Evolutionary conservation across 1,284 basidiomycete genomes (phyloP).

Genomic region (Malassezia sympodialis): DNA sequence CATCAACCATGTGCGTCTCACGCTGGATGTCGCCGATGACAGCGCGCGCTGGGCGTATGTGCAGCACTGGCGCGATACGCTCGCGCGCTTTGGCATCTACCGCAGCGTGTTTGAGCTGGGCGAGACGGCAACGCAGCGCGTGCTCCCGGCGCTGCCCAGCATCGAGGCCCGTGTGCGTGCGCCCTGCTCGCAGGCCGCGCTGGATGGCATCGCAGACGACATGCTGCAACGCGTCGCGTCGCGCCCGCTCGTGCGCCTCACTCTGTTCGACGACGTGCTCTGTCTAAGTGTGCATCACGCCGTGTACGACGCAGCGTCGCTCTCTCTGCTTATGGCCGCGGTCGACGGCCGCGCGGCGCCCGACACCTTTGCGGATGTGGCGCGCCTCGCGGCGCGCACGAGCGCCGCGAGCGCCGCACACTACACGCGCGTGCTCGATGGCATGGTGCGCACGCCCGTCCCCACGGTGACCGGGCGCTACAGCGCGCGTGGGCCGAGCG

Average conservation of each 20-base stretch:
- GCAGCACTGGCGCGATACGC: conserved; percentile 18
- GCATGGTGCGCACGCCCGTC: conserved; percentile 22
- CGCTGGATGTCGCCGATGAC: conserved; percentile 7
- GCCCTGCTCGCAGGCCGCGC: conserved; percentile 5
- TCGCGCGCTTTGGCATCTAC: conserved; percentile 27
- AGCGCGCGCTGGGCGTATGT: conserved; percentile 10
- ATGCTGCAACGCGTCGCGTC: conserved; percentile 16
- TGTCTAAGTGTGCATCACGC: conserved; percentile 33
- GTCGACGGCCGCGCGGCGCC: neutral
- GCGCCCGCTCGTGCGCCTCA: conserved; percentile 27
- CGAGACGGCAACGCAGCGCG: conserved; percentile 21
- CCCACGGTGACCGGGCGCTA: conserved; percentile 30
- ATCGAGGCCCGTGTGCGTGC: neutral
- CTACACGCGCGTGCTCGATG: conserved; percentile 26
- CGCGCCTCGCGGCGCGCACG: neutral
- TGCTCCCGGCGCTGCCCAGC: conserved; percentile 9
- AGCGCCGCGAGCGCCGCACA: conserved; percentile 14
- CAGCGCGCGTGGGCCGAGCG: neutral
- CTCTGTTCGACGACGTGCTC: conserved; percentile 14
- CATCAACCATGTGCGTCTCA: conserved; percentile 25
- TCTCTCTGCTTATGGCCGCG: conserved; percentile 5
- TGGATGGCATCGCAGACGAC: conserved; percentile 19
- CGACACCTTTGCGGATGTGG: conserved; percentile 5
- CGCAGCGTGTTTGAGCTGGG: conserved; percentile 28
- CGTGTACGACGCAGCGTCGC: conserved; percentile 39